Evolutionary conservation across 495 filamentous ascomycete species (phyloP).

Genomic region (Podospora sp.): DNA sequence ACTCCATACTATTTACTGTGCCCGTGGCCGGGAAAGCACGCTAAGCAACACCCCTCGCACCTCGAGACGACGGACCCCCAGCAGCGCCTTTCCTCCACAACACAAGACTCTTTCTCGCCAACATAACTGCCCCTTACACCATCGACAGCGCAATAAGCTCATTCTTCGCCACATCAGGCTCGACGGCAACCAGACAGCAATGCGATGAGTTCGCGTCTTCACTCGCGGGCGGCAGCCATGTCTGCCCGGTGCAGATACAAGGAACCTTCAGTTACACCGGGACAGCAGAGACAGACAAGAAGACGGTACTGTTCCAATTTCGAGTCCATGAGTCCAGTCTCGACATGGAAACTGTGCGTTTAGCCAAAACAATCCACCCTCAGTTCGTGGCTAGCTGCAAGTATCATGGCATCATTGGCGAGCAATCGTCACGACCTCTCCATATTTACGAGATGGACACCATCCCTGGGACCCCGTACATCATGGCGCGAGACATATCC

Average conservation of each 20-base stretch:
- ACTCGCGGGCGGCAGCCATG: background rate
- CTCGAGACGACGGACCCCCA: conserved; percentile 5
- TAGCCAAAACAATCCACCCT: background rate
- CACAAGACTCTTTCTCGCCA: background rate
- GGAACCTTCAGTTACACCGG: conserved; percentile 3
- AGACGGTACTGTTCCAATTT: conserved; percentile 4
- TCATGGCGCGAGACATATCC: conserved; percentile 6
- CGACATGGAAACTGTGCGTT: conserved; percentile 1
- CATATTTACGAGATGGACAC: conserved; percentile 8
- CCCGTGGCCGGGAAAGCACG: no score
- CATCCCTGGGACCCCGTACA: conserved; percentile 7
- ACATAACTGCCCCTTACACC: conserved; percentile 7
- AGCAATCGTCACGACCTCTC: conserved; percentile 3
- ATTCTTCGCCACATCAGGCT: conserved; percentile 6
- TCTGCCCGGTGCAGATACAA: conserved; percentile 5
- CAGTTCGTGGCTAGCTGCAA: conserved; percentile 2
- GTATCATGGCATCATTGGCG: background rate
- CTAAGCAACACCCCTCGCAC: background rate
- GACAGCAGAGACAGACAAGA: conserved; percentile 4
- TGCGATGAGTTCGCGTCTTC: conserved; percentile 10
- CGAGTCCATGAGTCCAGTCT: conserved; percentile 9
- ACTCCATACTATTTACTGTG: no score
- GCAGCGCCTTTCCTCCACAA: conserved; percentile 9
- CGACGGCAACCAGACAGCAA: conserved; percentile 1
- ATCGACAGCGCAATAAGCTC: conserved; percentile 12